A percentile compares a stretch with the other conserved stretches of the same genome.
Conservation (phyloP, 1,284 basidiomycete genomes). For the Moniliella sp. region DNA sequence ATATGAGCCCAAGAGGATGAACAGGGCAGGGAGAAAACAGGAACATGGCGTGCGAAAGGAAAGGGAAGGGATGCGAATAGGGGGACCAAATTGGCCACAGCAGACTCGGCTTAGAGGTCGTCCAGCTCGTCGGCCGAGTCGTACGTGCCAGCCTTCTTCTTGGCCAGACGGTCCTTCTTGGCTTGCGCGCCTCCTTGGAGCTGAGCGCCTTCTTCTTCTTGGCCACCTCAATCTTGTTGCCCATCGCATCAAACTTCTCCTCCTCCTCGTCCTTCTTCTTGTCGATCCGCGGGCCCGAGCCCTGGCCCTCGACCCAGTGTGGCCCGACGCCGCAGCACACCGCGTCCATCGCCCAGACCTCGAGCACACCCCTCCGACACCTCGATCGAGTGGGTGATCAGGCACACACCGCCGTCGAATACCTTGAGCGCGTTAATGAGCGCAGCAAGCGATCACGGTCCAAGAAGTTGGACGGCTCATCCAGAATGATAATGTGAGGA, state of each 20-base stretch:
- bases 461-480: slow-evolving; percentile 34
- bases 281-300: slow-evolving; percentile 24
- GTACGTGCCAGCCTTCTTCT: slow-evolving; percentile 18
- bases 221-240: slow-evolving; percentile 14
- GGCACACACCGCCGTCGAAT: slow-evolving; percentile 31
- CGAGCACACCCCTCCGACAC: slow-evolving; percentile 30
- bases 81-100: too few relatives aligned
- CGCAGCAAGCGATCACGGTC: slow-evolving; percentile 33
- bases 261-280: slow-evolving; percentile 23
- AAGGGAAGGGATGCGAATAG: too few relatives aligned
- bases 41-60: too few relatives aligned
- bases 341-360: slow-evolving; percentile 30
- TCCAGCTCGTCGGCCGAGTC: slow-evolving; percentile 14
- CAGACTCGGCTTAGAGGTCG: too few relatives aligned
- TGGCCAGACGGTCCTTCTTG: slow-evolving; percentile 15
- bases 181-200: slow-evolving; percentile 12
- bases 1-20: too few relatives aligned
- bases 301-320: slow-evolving; percentile 68
- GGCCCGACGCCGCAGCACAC: slow-evolving; percentile 41
- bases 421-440: slow-evolving; percentile 32
- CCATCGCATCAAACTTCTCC: slow-evolving; percentile 20
- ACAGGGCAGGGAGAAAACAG: too few relatives aligned
- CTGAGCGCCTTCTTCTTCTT: slow-evolving; percentile 24
- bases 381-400: slow-evolving; percentile 32
- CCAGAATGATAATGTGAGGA: slow-evolving; percentile 32